Base-by-base conservation (phyloP, 768 basidiomycete species). In the Sarcodon sp. region DNA sequence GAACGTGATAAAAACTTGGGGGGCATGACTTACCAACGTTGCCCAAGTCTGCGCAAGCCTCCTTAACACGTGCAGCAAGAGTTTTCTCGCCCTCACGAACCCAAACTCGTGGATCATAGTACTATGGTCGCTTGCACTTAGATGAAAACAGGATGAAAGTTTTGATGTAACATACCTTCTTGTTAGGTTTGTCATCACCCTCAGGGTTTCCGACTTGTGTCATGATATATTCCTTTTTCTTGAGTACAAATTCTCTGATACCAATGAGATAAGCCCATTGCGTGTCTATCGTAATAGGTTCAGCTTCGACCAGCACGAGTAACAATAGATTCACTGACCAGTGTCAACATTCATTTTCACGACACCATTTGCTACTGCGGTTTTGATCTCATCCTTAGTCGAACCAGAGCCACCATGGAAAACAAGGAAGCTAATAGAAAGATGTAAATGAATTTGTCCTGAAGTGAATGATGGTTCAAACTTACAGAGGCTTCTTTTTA, bases 331-430 rank as follows among this genome's bases (percentile, higher is more conserved):
- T 6, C 13, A 9, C 66, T 47, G 50, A 71, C 75, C 79, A 51
- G 92, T 97, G 65, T 94, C 91, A 51, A 96, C 90, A 71, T 98
- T 97, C 93, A 98, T 98, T 76, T 99, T 99, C 63, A 98, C 83
- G 37, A 96, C 94, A 59, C 94, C 94, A 64, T 93, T 76, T 46
- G 68, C 60, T 55, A 98, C 96, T 50, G 93, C 94, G 43, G 83
- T 89, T 57, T 71, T 73, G 69, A 98, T 99, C 69, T 99, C 96
- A 43, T 93, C 85, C 69, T 90, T 90, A 55, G 87, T 81, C 33
- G 96, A 98, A 41, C 96, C 96, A 47, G 96, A 98, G 54, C 96
- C 96, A 67, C 96, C 96, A 71, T 99, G 96, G 91, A 98, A 99
- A 66, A 98, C 96, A 52, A 98, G 87, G 80, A 84, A 97, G 57